Conservation (phyloP, 2,329 filamentous ascomycete species). For the Sarocladium kiliense region DNA sequence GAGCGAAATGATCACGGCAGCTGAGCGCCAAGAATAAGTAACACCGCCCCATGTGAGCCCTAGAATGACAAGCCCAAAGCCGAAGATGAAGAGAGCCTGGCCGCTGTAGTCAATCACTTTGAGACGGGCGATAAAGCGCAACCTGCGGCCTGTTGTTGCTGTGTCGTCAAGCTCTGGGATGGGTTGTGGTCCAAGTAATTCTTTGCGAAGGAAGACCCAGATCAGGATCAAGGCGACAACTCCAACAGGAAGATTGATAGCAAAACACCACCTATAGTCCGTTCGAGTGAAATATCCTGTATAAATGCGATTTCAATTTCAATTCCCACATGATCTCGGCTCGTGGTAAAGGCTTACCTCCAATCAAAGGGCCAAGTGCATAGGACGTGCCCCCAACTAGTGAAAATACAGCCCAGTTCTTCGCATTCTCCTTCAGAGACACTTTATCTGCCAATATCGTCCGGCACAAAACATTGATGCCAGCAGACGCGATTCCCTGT, state of each 20-base stretch:
- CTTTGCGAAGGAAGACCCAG: constrained; percentile 51
- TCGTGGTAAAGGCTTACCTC: constrained; percentile 30
- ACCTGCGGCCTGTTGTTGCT: constrained; percentile 23
- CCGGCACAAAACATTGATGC: constrained; percentile 54
- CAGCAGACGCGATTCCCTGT: constrained; percentile 58
- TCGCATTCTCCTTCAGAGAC: constrained; percentile 53
- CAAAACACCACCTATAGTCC: constrained; percentile 65
- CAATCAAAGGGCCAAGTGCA: constrained; percentile 56
- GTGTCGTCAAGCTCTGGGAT: constrained; percentile 40
- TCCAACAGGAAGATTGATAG: constrained; percentile 54
- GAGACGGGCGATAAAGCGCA: constrained; percentile 38
- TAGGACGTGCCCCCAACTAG: constrained; percentile 56
- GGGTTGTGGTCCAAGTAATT: constrained; percentile 49
- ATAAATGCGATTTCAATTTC: background rate
- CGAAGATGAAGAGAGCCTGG: constrained; percentile 49
- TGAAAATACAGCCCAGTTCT: constrained; percentile 58
- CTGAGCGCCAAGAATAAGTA: constrained; percentile 42
- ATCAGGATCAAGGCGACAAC: constrained; percentile 46
- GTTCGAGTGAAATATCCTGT: constrained; percentile 43
- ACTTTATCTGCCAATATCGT: constrained; percentile 63
- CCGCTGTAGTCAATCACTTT: constrained; percentile 52
- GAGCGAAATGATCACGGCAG: constrained; percentile 40
- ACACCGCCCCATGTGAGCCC: constrained; percentile 48
- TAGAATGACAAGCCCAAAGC: constrained; percentile 45
- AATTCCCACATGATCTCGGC: no score